Evolutionary conservation across 306 rosid genomes (phyloP).

Genomic region (Castanea sativa): DNA sequence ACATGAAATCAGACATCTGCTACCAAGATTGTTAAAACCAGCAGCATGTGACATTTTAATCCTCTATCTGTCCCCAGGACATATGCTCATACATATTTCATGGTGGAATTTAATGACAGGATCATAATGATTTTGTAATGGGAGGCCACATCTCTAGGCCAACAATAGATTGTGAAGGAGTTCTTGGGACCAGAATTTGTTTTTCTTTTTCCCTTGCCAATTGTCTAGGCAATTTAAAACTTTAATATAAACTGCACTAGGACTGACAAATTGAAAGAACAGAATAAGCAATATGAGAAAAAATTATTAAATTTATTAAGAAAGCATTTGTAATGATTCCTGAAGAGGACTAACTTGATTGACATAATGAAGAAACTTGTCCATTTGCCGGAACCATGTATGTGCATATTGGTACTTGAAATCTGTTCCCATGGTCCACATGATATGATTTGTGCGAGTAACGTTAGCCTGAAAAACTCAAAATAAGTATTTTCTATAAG

Average conservation of each 20-base stretch:
- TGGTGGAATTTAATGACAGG: background rate
- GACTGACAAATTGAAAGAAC: background rate
- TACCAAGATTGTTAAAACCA: background rate
- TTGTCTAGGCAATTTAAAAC: background rate
- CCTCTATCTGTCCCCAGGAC: background rate
- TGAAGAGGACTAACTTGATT: slow-evolving; percentile 49
- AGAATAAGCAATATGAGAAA: background rate
- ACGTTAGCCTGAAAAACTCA: slow-evolving; percentile 74
- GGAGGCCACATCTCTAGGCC: background rate
- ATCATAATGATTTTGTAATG: background rate
- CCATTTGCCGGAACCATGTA: slow-evolving; percentile 88
- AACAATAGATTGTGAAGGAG: background rate
- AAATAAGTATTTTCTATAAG: background rate
- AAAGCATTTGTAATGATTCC: too few relatives aligned
- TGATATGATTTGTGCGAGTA: slow-evolving; percentile 87
- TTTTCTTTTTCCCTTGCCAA: background rate
- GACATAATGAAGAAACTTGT: slow-evolving; percentile 91
- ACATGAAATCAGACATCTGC: background rate
- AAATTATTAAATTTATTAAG: background rate
- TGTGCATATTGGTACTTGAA: slow-evolving; percentile 89
- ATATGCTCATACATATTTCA: background rate
- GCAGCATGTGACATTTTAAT: background rate
- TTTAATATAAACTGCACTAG: background rate
- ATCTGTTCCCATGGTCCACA: slow-evolving; percentile 99
- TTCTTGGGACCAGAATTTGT: background rate